Conservation (phyloP, 2,329 filamentous ascomycete species). For the Calonectria hongkongensis region DNA sequence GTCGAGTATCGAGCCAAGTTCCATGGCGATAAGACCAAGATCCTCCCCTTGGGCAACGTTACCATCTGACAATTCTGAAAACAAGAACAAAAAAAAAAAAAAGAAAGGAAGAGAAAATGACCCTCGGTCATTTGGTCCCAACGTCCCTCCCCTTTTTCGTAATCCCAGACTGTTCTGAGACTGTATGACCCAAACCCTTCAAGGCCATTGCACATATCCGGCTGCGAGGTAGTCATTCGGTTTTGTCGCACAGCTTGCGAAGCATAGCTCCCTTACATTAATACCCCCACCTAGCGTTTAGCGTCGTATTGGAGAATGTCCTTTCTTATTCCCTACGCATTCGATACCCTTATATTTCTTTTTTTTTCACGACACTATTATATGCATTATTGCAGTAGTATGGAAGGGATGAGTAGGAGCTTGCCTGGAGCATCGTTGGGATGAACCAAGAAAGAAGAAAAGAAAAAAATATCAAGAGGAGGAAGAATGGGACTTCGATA, state of each 20-base stretch:
- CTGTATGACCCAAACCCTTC: conserved; percentile 36
- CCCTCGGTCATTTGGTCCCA: conserved; percentile 24
- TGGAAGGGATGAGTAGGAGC: conserved; percentile 28
- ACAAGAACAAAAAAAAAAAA: not conserved
- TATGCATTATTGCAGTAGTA: conserved; percentile 32
- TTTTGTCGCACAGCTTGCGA: conserved; percentile 35
- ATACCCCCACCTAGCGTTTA: conserved; percentile 22
- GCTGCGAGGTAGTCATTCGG: conserved; percentile 29
- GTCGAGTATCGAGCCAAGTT: conserved; percentile 80
- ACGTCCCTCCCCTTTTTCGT: conserved; percentile 37
- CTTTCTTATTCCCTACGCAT: conserved; percentile 28
- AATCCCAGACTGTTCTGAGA: conserved; percentile 41
- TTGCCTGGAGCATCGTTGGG: conserved; percentile 17
- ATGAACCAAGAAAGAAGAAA: conserved; percentile 27
- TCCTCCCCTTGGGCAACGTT: conserved; percentile 74
- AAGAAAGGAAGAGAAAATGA: not conserved
- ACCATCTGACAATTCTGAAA: conserved; percentile 54
- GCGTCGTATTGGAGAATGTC: conserved; percentile 14
- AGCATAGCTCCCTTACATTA: conserved; percentile 30
- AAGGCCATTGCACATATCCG: conserved; percentile 51
- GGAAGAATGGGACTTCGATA: conserved; percentile 19
- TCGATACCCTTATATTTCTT: conserved; percentile 44
- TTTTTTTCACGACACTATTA: conserved; percentile 31
- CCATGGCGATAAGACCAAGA: conserved; percentile 77
- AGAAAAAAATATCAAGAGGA: conserved; percentile 1